These are phyloP conservation scores for Panaeolus cyanescens DNA, from an alignment of 768 basidiomycete genomes.

Conservation along the genomic window DNA sequence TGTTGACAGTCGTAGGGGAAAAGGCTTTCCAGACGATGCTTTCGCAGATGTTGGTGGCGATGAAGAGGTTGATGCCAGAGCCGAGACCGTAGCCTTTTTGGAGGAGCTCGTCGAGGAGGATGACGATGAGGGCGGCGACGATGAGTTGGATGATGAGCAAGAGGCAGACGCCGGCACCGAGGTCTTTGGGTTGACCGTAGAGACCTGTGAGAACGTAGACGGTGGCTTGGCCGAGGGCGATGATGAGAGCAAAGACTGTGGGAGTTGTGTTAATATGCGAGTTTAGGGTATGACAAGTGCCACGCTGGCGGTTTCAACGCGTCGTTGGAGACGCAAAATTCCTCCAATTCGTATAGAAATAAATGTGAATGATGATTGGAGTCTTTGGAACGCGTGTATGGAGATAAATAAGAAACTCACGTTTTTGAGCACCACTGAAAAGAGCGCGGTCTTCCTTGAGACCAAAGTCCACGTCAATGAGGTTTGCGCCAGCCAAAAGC, in stretches of 20 bases:
- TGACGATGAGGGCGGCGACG: conserved; percentile 92
- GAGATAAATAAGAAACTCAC: conserved; percentile 49
- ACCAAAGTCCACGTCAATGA: conserved; percentile 97
- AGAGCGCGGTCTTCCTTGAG: conserved; percentile 96
- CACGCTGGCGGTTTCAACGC: not conserved
- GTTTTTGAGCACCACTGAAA: conserved; percentile 95
- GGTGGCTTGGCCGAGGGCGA: conserved; percentile 93
- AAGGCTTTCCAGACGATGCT: conserved; percentile 99
- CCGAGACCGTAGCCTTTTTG: conserved; percentile 99
- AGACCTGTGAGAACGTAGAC: conserved; percentile 97
- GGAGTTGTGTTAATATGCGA: conserved; percentile 4
- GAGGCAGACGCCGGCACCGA: conserved; percentile 96
- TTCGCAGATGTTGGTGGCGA: conserved; percentile 99
- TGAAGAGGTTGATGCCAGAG: conserved; percentile 97
- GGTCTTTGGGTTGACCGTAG: conserved; percentile 89
- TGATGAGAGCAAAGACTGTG: conserved; percentile 94
- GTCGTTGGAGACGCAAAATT: not conserved
- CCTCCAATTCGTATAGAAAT: not conserved
- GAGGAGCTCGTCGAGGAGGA: conserved; percentile 97
- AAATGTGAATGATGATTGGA: not conserved
- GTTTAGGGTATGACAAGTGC: not conserved
- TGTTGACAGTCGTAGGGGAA: conserved; percentile 97
- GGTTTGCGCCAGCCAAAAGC: conserved; percentile 93
- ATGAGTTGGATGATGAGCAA: conserved; percentile 96
- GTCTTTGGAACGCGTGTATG: not conserved